Conservation (phyloP, 2,329 filamentous ascomycete genomes). For the Dichotomopilus funicola region DNA sequence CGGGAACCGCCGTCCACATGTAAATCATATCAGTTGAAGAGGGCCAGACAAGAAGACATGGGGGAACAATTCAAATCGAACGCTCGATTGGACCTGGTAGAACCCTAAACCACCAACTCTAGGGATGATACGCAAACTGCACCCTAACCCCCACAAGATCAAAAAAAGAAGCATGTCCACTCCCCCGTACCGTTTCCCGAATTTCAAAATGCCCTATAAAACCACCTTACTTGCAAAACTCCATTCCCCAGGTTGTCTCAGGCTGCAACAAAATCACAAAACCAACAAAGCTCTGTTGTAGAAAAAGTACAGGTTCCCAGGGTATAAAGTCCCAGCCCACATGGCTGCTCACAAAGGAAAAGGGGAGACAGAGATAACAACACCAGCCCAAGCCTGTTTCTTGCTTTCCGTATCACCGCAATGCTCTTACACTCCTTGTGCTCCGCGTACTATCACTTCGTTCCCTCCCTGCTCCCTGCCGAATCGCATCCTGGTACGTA, state of each 20-base stretch:
- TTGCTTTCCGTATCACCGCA: constrained; percentile 7
- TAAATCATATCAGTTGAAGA: too few species aligned
- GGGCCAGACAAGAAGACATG: too few species aligned
- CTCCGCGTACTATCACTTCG: constrained; percentile 36
- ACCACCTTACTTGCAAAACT: neutral
- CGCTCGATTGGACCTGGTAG: neutral
- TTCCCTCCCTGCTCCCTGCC: constrained; percentile 44
- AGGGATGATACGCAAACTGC: neutral
- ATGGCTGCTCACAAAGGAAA: neutral
- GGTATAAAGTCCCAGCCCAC: neutral
- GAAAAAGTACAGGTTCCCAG: constrained; percentile 2
- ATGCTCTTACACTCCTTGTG: constrained; percentile 3
- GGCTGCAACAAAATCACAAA: too few species aligned
- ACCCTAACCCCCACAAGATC: neutral
- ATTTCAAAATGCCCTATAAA: neutral
- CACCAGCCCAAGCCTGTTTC: neutral
- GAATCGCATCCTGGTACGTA: constrained; percentile 71
- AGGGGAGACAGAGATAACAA: neutral
- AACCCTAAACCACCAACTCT: neutral
- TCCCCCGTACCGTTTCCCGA: constrained; percentile 2
- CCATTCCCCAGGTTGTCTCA: neutral
- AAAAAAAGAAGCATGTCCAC: neutral
- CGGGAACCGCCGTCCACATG: too few species aligned
- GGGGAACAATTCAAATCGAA: neutral
- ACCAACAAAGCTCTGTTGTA: neutral